Percentiles rank a stretch among this genome's conserved stretches.
phyloP scores from a whole-genome alignment of 176 grass and related monocot genomes.

The Panicum miliaceum region DNA sequence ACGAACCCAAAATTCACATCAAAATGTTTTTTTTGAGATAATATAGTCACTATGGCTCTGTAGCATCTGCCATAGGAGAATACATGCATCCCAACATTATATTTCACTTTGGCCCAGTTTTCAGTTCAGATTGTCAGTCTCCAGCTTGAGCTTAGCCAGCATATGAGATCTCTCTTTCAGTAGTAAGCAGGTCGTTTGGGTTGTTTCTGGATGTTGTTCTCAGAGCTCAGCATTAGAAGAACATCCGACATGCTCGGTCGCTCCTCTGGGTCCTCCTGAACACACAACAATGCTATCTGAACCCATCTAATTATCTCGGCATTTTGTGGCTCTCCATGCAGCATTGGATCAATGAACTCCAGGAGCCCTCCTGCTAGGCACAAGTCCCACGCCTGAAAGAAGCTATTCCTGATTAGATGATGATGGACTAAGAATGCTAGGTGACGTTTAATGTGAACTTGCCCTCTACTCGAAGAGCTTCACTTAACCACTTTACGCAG shows the following conservation, averaged over 20 bases:
- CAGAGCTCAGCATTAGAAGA: conserved; percentile 10
- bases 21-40: not conserved
- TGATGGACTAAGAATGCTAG: not conserved
- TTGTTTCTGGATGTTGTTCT: not conserved
- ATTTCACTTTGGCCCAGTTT: not conserved
- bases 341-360: conserved; percentile 1
- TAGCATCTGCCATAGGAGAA: not conserved
- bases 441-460: not conserved
- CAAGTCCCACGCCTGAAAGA: conserved; percentile 6
- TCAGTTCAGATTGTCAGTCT: not conserved
- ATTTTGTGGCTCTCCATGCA: not conserved
- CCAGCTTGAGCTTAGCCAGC: not conserved
- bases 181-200: not conserved
- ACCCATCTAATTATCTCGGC: conserved; percentile 12
- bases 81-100: not conserved
- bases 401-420: not conserved
- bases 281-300: not conserved
- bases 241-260: conserved; percentile 23
- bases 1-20: not conserved
- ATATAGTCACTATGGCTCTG: too few species aligned
- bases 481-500: not conserved
- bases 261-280: not conserved
- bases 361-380: not conserved
- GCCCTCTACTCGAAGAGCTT: not conserved
- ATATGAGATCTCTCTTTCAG: not conserved